These are phyloP conservation scores for Pouteria glomerata DNA, from an alignment of 148 eudicot species.

Conservation along the genomic window DNA sequence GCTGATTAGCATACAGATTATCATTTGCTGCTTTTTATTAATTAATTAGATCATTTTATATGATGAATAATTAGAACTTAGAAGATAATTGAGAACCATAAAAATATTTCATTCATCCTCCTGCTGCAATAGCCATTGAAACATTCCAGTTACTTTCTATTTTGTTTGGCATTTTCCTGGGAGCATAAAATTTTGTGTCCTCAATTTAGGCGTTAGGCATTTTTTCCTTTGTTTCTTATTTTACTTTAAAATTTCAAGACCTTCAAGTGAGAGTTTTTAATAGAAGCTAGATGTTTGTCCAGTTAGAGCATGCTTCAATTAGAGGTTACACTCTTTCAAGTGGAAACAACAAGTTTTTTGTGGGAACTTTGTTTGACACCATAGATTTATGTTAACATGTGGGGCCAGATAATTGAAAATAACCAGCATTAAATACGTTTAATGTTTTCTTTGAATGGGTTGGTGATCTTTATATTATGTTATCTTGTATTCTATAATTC, in stretches of 20 bases:
- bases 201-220: too few species aligned
- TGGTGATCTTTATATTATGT: too few species aligned
- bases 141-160: not conserved
- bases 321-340: not conserved
- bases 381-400: not conserved
- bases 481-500: not conserved
- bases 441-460: not conserved
- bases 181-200: not conserved
- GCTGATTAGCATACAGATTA: not conserved
- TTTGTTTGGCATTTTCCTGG: not conserved
- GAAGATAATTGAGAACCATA: not conserved
- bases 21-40: not conserved
- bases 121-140: not conserved
- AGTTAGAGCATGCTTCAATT: not conserved
- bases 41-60: not conserved
- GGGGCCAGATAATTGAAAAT: not conserved
- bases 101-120: not conserved
- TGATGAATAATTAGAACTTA: not conserved
- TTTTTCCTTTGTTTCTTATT: not conserved
- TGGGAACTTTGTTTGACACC: not conserved
- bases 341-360: too few species aligned
- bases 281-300: not conserved
- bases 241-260: not conserved
- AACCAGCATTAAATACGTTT: not conserved
- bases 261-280: not conserved